Conservation (phyloP, 192 early-diverging fungal species). For the Coemansia sp. region DNA sequence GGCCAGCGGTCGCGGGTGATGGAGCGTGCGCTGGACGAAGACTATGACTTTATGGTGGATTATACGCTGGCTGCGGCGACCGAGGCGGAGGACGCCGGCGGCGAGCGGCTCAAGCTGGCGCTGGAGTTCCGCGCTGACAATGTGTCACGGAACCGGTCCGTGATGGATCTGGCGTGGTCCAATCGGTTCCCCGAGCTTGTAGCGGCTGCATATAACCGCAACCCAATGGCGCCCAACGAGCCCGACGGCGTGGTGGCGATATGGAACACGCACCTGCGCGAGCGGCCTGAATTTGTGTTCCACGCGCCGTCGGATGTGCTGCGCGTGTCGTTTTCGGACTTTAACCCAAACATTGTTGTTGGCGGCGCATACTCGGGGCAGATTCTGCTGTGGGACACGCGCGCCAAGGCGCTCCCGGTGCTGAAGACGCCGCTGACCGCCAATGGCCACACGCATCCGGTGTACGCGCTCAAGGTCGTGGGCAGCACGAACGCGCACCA, state of each 20-base stretch:
- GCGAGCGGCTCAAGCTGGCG: conserved; percentile 67
- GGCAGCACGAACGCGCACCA: conserved; percentile 96
- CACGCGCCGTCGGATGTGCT: conserved; percentile 91
- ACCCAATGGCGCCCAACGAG: conserved; percentile 78
- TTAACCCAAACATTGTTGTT: conserved; percentile 89
- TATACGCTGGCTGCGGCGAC: conserved; percentile 65
- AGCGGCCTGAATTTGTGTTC: conserved; percentile 95
- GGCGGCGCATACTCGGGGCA: conserved; percentile 98
- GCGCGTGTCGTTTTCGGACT: conserved; percentile 83
- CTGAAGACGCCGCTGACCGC: conserved; percentile 92
- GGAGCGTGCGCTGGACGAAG: conserved; percentile 83
- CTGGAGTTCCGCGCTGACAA: conserved; percentile 78
- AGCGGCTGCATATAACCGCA: conserved; percentile 91
- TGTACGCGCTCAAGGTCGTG: conserved; percentile 85
- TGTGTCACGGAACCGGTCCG: conserved; percentile 80
- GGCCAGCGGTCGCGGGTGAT: conserved; percentile 83
- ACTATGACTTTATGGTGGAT: conserved; percentile 92
- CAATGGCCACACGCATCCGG: conserved; percentile 95
- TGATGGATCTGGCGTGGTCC: conserved; percentile 95
- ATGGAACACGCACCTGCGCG: conserved; percentile 87
- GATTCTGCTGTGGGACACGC: conserved; percentile 96
- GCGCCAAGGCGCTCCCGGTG: conserved; percentile 85
- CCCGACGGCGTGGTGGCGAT: conserved; percentile 92
- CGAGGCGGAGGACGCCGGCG: conserved; percentile 60
- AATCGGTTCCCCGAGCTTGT: conserved; percentile 85